Base-by-base conservation (phyloP, 371 early-diverging fungal genomes). In the Enteropsectra breve region DNA sequence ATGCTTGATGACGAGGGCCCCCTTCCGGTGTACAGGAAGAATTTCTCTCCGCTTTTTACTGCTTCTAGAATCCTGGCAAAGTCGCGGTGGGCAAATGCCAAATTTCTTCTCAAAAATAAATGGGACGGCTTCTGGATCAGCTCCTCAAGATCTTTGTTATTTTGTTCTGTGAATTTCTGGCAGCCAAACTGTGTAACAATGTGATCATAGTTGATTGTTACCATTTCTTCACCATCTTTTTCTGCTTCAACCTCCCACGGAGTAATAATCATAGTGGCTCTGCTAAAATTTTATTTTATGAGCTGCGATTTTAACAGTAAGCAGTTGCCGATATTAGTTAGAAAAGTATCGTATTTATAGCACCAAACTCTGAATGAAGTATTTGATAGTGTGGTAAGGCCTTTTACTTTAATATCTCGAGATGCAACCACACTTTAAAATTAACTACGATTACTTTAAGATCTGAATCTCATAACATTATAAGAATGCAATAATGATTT, bases 11-110 rank as follows among this genome's bases (percentile, higher is more conserved):
- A 85, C 55, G 89, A 88, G 26, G 98, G 98, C 13, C 98, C 98
- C 72, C 98, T 88, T n/a, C 98, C 98, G 21, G 97, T 98, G 82
- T 98, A 98, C 56, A 98, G 81, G 78, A 86, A 98, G 82, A 96
- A 94, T 8, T 93, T 90, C 80, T 92, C 89, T 21, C 52, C 57
- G 72, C 89, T 85, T 80, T 91, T 91, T 77, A 83, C 85, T 38
- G 87, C 83, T 77, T 94, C 91, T 47, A 97, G 81, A 60, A 94
- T 88, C 53, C 80, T 75, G 46, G 72, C 83, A 70, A 97, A 83
- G 67, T 97, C 98, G 87, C 92, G 80, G 82, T 98, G 98, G 55
- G 94, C 94, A 81, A 95, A 96, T 76, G 94, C 92, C 37, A 92
- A 82, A 28, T 91, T 90, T 64, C 98, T 84, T 65, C 90, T 84